Evolutionary conservation across 1,139 yeast species (phyloP), one percentile per base, ranked within the genome.

Genomic region (Wickerhamiella infanticola): DNA sequence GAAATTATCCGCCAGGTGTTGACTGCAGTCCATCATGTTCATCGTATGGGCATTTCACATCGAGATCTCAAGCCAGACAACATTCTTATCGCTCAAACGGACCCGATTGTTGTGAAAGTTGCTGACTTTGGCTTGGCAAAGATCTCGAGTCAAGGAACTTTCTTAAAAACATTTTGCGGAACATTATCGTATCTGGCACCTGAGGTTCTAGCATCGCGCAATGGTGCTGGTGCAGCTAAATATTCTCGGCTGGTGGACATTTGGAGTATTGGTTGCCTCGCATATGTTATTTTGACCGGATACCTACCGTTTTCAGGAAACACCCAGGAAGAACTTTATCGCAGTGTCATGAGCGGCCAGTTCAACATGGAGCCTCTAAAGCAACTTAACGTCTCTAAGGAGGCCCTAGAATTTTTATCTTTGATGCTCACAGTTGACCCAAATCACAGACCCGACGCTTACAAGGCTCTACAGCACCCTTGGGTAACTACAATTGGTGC

Each of bases 181-280:
- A 85, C 95, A 0, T 63, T 84, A 50, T 94, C 94, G 1, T 85
- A 85, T 54, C 81, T 85, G 43, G 97, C 98, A 0, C 98, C 98
- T 0, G 98, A 90, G 62, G 86, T 90, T 5, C 76, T 90, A 42
- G 45, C 45, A 4, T 37, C 45, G 26, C 48, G 57, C 7, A 42
- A 47, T n/a, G 13, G 36, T 35, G 35, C 46, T 41, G 37, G 38
- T 4, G 44, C 44, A 60, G 64, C 63, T 60, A 70, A 80, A 47
- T 90, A 90, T 58, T 84, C 95, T 4, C 79, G 82, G 40, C 70
- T 83, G 49, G 97, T 88, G 4, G 98, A 90, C 62, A 83, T 90
- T 70, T 90, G 98, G 98, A 84, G 96, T 3, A 69, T 85, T 49
- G 95, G 97, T 0, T 90, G 98, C 62, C 66, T 90, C 35, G 81